These are phyloP conservation scores for Euphorbia peplus DNA, from an alignment of 345 rosid species.

Conservation along the genomic window DNA sequence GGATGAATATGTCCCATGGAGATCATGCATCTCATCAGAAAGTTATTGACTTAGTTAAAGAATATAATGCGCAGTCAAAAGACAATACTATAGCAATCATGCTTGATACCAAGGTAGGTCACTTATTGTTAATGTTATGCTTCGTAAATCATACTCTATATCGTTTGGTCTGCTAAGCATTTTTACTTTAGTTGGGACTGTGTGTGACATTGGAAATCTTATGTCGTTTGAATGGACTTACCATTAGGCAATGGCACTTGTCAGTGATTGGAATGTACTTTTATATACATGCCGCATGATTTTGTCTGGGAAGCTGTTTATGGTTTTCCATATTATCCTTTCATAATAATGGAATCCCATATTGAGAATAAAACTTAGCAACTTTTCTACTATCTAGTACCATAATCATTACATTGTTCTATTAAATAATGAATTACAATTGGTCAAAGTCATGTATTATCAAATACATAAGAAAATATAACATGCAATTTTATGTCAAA, in stretches of 20 bases:
- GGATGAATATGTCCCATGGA: slow-evolving; percentile 98
- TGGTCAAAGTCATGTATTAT: background rate
- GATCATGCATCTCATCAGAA: slow-evolving; percentile 97
- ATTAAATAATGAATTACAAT: background rate
- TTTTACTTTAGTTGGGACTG: background rate
- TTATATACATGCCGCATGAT: background rate
- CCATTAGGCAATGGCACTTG: background rate
- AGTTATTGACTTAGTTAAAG: slow-evolving; percentile 97
- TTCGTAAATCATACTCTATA: slow-evolving; percentile 1
- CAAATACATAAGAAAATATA: background rate
- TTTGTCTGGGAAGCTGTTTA: background rate
- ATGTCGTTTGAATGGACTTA: background rate
- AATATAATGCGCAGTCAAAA: slow-evolving; percentile 83
- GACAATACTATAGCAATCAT: slow-evolving; percentile 91
- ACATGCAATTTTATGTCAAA: background rate
- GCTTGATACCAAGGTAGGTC: slow-evolving; percentile 92
- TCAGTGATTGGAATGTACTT: background rate
- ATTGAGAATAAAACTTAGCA: no score
- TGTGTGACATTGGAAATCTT: background rate
- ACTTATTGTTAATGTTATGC: slow-evolving; percentile 8
- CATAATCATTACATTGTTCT: background rate
- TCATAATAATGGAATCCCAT: background rate
- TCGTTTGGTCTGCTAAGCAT: background rate
- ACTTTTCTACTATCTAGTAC: background rate
- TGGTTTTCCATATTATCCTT: slow-evolving; percentile 2